A percentile compares a stretch with the other conserved stretches of the same genome.
phyloP scores from a whole-genome alignment of 148 eudicot species.

The Hydrangea macrophylla region DNA sequence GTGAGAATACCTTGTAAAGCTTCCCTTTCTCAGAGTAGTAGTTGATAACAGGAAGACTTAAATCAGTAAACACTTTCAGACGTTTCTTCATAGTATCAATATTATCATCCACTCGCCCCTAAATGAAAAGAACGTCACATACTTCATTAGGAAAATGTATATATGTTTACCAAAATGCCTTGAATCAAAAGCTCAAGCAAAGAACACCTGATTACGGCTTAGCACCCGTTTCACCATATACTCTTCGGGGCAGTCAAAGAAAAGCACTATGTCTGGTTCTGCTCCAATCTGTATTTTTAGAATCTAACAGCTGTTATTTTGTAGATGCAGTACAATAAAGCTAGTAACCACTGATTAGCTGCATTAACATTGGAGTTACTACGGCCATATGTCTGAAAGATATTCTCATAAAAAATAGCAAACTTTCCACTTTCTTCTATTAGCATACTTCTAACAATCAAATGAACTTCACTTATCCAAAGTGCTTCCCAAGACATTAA shows the following conservation, averaged over 20 bases:
- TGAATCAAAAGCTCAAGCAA: background rate
- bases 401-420: background rate
- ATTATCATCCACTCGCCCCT: conserved; percentile 95
- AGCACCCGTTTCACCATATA: conserved; percentile 86
- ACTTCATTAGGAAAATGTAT: background rate
- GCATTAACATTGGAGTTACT: background rate
- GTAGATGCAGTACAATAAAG: conserved; percentile 4
- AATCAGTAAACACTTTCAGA: conserved; percentile 63
- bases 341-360: background rate
- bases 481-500: background rate
- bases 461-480: background rate
- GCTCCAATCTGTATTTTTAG: conserved; percentile 56
- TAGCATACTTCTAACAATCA: background rate
- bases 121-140: conserved; percentile 19
- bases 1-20: conserved; percentile 70
- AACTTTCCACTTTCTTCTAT: background rate
- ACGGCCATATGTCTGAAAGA: background rate
- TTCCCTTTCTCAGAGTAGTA: conserved; percentile 73
- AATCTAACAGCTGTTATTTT: background rate
- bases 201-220: conserved; percentile 74
- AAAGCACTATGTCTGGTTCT: conserved; percentile 83
- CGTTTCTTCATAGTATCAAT: conserved; percentile 74
- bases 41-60: conserved; percentile 76
- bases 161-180: background rate
- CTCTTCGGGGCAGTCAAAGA: conserved; percentile 91